Evolutionary conservation across 306 rosid species (phyloP).

Genomic region (Herpetospermum pedunculosum): DNA sequence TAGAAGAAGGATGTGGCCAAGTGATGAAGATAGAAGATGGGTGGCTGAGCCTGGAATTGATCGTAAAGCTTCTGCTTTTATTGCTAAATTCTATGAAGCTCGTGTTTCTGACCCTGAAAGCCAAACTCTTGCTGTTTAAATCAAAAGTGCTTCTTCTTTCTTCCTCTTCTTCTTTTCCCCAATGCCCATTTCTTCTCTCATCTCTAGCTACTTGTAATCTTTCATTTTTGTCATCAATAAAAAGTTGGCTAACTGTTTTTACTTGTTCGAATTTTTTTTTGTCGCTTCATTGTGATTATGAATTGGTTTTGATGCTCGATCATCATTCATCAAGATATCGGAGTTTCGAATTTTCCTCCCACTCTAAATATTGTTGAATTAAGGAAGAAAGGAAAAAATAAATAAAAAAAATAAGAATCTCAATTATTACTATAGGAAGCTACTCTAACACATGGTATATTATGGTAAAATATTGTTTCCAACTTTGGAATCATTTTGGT

Average conservation of each 20-base stretch:
- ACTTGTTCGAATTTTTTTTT: neutral
- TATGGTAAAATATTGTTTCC: too few species aligned
- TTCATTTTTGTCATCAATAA: neutral
- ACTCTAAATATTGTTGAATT: too few species aligned
- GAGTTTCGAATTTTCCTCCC: too few species aligned
- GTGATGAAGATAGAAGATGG: constrained; percentile 81
- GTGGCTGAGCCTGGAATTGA: constrained; percentile 92
- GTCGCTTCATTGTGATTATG: neutral
- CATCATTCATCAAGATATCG: too few species aligned
- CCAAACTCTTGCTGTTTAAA: constrained; percentile 26
- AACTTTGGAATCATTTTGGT: neutral
- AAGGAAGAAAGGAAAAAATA: too few species aligned
- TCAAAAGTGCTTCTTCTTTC: neutral
- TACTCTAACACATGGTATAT: too few species aligned
- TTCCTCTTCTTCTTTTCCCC: neutral
- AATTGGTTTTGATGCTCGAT: too few species aligned
- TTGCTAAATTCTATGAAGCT: constrained; percentile 54
- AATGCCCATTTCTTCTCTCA: neutral
- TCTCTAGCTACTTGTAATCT: too few species aligned
- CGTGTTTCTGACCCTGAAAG: constrained; percentile 43
- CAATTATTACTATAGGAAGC: too few species aligned
- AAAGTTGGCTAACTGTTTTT: neutral
- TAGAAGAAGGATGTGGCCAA: constrained; percentile 47
- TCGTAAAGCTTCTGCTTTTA: constrained; percentile 64
- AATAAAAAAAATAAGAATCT: too few species aligned